These are phyloP conservation scores for Camellia lanceoleosa DNA, from an alignment of 148 eudicot species.

Conservation along the genomic window DNA sequence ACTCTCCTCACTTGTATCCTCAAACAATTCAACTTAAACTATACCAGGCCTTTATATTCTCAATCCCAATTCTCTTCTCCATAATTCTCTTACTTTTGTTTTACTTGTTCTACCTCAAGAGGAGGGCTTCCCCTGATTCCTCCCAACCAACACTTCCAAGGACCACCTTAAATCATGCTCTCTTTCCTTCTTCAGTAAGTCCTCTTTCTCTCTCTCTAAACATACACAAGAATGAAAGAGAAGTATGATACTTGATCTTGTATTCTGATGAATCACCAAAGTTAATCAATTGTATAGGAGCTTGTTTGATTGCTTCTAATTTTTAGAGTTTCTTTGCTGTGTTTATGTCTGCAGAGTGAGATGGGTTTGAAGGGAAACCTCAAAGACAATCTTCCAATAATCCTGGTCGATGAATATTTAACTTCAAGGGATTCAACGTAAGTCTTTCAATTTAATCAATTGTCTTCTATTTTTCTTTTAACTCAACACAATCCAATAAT, in stretches of 20 bases:
- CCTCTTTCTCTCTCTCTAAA: neutral
- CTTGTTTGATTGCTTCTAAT: neutral
- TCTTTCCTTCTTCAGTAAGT: slow-evolving; percentile 34
- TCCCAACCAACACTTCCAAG: slow-evolving; percentile 25
- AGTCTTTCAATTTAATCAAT: neutral
- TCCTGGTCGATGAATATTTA: slow-evolving; percentile 19
- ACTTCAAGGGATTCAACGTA: slow-evolving; percentile 7
- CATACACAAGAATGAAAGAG: neutral
- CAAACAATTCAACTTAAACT: slow-evolving; percentile 67
- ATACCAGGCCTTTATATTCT: slow-evolving; percentile 78
- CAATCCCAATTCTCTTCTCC: slow-evolving; percentile 78
- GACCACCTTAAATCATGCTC: slow-evolving; percentile 21
- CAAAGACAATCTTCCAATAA: slow-evolving; percentile 21
- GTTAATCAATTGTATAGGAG: neutral
- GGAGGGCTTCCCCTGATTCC: slow-evolving; percentile 35
- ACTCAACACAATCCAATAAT: too few relatives aligned
- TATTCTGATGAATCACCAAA: too few relatives aligned
- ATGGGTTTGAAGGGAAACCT: slow-evolving; percentile 19
- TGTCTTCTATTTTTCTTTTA: too few relatives aligned
- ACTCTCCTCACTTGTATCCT: slow-evolving; percentile 52
- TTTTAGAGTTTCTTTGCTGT: neutral
- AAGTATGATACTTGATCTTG: neutral
- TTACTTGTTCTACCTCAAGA: slow-evolving; percentile 82
- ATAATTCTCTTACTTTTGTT: slow-evolving; percentile 76
- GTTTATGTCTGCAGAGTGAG: slow-evolving; percentile 5